Conservation (phyloP, 1,284 basidiomycete species). For the Malassezia dermatis region DNA sequence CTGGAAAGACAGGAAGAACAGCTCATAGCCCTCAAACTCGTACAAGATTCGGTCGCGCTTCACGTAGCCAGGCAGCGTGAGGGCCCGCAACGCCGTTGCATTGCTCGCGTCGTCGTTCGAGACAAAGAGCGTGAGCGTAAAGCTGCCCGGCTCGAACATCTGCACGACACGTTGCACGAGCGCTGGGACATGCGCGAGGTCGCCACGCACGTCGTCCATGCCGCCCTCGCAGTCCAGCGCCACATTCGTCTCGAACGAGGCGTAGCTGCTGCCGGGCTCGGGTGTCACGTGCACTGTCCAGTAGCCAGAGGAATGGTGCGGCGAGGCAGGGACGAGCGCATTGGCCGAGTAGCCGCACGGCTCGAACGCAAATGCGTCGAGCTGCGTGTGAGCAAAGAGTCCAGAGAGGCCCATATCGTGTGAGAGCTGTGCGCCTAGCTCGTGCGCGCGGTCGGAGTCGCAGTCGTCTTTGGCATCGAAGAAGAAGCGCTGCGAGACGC, state of each 20-base stretch:
- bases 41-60: conserved; percentile 95
- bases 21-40: conserved; percentile 88
- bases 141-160: conserved; percentile 81
- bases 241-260: conserved; percentile 97
- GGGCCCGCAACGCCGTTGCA: conserved; percentile 33
- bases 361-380: conserved; percentile 86
- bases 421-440: conserved; percentile 62
- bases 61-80: conserved; percentile 47
- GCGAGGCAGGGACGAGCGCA: conserved; percentile 54
- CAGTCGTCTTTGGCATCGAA: conserved; percentile 48
- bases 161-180: conserved; percentile 76
- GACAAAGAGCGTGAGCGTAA: conserved; percentile 84
- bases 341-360: conserved; percentile 97
- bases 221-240: conserved; percentile 54
- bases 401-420: conserved; percentile 67
- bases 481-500: conserved; percentile 69
- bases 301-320: conserved; percentile 53
- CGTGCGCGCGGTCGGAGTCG: conserved; percentile 49
- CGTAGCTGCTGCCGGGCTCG: conserved; percentile 92
- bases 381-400: conserved; percentile 70
- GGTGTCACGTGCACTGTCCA: conserved; percentile 98
- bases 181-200: conserved; percentile 51
- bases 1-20: conserved; percentile 56
- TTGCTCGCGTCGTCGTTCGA: conserved; percentile 54
- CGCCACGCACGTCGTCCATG: background rate